Percentiles rank a stretch among this genome's conserved stretches.
phyloP scores from a whole-genome alignment of 2,329 filamentous ascomycete genomes.

The Microcyclosporella mali region DNA sequence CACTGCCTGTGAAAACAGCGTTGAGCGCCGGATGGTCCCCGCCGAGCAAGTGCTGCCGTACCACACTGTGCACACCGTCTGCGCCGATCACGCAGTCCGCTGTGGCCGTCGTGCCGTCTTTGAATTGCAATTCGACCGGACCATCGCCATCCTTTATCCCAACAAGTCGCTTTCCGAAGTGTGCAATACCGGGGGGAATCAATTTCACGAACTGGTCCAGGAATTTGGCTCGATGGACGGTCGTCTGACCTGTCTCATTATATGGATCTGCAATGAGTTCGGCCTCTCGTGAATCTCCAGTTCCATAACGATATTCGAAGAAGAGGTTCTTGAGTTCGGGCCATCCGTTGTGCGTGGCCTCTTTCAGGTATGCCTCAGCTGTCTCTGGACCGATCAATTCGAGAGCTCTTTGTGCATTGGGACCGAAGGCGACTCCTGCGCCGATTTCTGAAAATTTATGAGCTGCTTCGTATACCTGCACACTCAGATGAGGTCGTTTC shows the following conservation, averaged over 20 bases:
- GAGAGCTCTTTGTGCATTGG: conserved; percentile 50
- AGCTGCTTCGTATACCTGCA: conserved; percentile 53
- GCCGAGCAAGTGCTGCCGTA: conserved; percentile 27
- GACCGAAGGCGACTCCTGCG: conserved; percentile 37
- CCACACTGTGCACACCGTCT: conserved; percentile 44
- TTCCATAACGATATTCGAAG: conserved; percentile 2
- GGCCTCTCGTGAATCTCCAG: not conserved
- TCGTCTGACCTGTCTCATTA: conserved; percentile 1
- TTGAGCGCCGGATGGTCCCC: conserved; percentile 37
- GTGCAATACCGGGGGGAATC: conserved; percentile 32
- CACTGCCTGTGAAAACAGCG: conserved; percentile 50
- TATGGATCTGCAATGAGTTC: not conserved
- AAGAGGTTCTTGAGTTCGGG: conserved; percentile 2
- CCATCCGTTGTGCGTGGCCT: not conserved
- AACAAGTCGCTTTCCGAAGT: conserved; percentile 26
- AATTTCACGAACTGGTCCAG: conserved; percentile 36
- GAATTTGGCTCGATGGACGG: conserved; percentile 35
- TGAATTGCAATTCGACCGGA: conserved; percentile 31
- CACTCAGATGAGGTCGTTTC: conserved; percentile 40
- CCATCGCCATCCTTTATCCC: conserved; percentile 22
- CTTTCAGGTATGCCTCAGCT: conserved; percentile 10
- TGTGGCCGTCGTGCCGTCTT: conserved; percentile 39
- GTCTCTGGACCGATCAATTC: conserved; percentile 45
- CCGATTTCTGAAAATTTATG: conserved; percentile 8
- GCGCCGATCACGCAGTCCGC: conserved; percentile 23